Evolutionary conservation across 2,329 filamentous ascomycete genomes (phyloP).

Genomic region (Cercospora sp.): DNA sequence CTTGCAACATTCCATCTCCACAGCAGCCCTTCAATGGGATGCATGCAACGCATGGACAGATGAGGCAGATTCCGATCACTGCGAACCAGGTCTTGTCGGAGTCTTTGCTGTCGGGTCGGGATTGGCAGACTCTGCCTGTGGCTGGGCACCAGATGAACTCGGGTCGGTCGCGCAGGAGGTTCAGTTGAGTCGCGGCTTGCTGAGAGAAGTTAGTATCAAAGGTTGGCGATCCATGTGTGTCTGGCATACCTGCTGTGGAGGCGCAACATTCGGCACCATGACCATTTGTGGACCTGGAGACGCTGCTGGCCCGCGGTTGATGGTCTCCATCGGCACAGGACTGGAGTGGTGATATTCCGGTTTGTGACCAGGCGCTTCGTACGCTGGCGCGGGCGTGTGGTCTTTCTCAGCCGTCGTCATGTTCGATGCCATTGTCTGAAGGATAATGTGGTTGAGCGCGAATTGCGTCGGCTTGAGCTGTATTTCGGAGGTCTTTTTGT

Average conservation of each 20-base stretch:
- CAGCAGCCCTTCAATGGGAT: slow-evolving; percentile 20
- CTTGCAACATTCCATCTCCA: slow-evolving; percentile 19
- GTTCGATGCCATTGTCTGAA: neutral
- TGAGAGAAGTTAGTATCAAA: neutral
- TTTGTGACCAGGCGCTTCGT: neutral
- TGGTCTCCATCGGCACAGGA: neutral
- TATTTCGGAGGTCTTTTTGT: neutral
- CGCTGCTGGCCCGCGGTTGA: neutral
- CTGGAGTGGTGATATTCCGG: neutral
- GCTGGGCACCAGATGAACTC: slow-evolving; percentile 15
- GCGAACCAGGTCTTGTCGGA: slow-evolving; percentile 20
- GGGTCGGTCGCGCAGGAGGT: slow-evolving; percentile 14
- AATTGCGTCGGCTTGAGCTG: neutral
- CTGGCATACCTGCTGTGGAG: slow-evolving; percentile 9
- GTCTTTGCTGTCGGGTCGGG: slow-evolving; percentile 19
- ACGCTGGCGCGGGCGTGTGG: slow-evolving; percentile 1
- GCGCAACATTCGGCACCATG: slow-evolving; percentile 15
- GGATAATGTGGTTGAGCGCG: neutral
- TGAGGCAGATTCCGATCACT: slow-evolving; percentile 10
- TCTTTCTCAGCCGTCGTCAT: neutral
- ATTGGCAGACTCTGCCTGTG: slow-evolving; percentile 7
- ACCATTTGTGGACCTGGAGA: slow-evolving; percentile 16
- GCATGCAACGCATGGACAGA: slow-evolving; percentile 18
- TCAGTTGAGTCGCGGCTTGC: slow-evolving; percentile 7
- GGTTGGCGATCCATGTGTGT: neutral